phyloP scores from a whole-genome alignment of 192 early-diverging fungal genomes.

The Backusella sp. region DNA sequence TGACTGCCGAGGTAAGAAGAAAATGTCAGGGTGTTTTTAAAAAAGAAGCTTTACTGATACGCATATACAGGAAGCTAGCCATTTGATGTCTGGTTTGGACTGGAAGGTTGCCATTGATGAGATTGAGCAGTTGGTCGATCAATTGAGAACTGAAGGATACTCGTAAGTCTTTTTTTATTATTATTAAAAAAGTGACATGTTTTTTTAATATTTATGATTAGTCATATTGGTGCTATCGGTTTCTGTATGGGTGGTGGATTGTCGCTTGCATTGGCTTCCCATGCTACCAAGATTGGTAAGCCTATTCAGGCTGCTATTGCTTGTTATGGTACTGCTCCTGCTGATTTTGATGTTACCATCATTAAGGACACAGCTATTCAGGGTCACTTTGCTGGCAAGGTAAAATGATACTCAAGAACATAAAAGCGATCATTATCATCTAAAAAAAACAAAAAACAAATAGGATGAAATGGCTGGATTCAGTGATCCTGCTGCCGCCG shows the following conservation, averaged over 20 bases:
- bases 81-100: slow-evolving; percentile 49
- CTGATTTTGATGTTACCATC: slow-evolving; percentile 25
- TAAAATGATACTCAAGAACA: not conserved
- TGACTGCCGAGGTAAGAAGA: slow-evolving; percentile 39
- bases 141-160: slow-evolving; percentile 20
- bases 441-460: not conserved
- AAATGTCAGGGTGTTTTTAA: not conserved
- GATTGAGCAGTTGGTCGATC: slow-evolving; percentile 10
- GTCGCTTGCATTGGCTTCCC: slow-evolving; percentile 38
- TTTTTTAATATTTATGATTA: not conserved
- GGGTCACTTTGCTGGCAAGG: slow-evolving; percentile 30
- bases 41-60: not conserved
- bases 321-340: slow-evolving; percentile 34
- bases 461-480: slow-evolving; percentile 33
- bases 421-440: not conserved
- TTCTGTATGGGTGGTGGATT: slow-evolving; percentile 56
- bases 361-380: slow-evolving; percentile 29
- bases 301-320: slow-evolving; percentile 28
- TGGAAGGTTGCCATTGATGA: slow-evolving; percentile 40
- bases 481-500: slow-evolving; percentile 30
- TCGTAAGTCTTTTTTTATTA: slow-evolving; percentile 6
- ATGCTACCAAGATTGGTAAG: slow-evolving; percentile 21
- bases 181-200: no score
- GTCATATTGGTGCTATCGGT: slow-evolving; percentile 44
- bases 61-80: slow-evolving; percentile 40